These are phyloP conservation scores for Chlamydomonas schloesseri DNA, from an alignment of 139 green algal species.

Conservation along the genomic window DNA sequence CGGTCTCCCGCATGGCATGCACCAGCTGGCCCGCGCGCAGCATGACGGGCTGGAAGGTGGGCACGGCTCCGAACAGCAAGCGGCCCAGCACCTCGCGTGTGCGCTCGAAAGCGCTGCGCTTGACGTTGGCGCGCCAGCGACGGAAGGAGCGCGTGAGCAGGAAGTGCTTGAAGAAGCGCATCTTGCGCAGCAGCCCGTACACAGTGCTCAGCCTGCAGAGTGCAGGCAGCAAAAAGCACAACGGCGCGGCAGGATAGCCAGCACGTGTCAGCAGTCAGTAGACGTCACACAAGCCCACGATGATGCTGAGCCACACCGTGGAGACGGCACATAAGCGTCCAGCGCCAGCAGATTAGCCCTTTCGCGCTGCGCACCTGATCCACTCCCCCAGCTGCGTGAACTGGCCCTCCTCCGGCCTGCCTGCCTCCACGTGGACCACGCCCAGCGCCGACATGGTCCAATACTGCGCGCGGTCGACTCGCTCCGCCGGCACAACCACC, in stretches of 20 bases:
- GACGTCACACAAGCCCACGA: too few relatives aligned
- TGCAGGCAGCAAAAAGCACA: too few relatives aligned
- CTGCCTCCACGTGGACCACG: conserved; percentile 28
- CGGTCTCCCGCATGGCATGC: conserved; percentile 40
- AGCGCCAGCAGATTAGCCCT: too few relatives aligned
- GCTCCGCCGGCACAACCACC: conserved; percentile 47
- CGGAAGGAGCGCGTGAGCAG: conserved; percentile 35
- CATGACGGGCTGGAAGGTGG: conserved; percentile 45
- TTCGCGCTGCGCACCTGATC: conserved; percentile 35
- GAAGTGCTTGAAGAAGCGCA: conserved; percentile 59
- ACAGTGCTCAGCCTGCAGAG: conserved; percentile 40
- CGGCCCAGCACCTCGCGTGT: neutral
- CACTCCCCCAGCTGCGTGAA: conserved; percentile 55
- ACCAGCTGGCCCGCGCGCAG: neutral
- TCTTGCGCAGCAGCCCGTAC: conserved; percentile 58
- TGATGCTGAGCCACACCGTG: too few relatives aligned
- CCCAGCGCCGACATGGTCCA: conserved; percentile 57
- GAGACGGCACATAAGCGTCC: too few relatives aligned
- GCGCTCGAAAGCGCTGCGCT: conserved; percentile 12
- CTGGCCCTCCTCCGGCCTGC: conserved; percentile 26
- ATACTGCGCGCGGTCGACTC: conserved; percentile 25
- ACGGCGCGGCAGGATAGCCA: too few relatives aligned
- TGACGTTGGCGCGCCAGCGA: conserved; percentile 36
- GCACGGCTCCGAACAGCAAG: neutral
- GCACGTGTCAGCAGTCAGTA: too few relatives aligned